Percentiles rank a stretch among this genome's conserved stretches.
These are phyloP conservation scores for Elsinoe perseae DNA, from an alignment of 2,329 filamentous ascomycete species.

Conservation along the genomic window DNA sequence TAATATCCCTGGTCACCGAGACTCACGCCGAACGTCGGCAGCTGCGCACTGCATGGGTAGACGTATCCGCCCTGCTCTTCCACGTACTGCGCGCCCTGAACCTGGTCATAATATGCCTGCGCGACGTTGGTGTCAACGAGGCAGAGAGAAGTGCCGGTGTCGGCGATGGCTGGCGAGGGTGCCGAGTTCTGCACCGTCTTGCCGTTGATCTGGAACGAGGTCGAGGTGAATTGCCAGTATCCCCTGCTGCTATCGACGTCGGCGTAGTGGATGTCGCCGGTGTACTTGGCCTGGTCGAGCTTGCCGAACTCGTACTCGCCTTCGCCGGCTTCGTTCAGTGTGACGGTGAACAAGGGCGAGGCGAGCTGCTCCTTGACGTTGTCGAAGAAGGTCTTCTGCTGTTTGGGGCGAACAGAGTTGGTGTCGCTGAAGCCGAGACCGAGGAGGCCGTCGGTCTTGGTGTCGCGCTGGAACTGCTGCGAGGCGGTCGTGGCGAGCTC, in stretches of 20 bases:
- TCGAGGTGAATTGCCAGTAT: slow-evolving; percentile 61
- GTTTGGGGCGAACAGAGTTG: slow-evolving; percentile 56
- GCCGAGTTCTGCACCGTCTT: slow-evolving; percentile 48
- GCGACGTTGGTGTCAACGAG: slow-evolving; percentile 48
- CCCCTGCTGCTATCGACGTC: slow-evolving; percentile 54
- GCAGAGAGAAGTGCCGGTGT: slow-evolving; percentile 56
- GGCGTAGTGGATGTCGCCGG: slow-evolving; percentile 54
- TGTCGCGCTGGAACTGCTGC: slow-evolving; percentile 50
- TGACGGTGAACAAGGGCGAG: slow-evolving; percentile 62
- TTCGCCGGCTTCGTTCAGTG: slow-evolving; percentile 51
- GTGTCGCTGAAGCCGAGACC: slow-evolving; percentile 59
- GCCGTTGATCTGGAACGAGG: slow-evolving; percentile 49
- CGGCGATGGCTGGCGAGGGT: slow-evolving; percentile 39
- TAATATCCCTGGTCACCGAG: slow-evolving; percentile 46
- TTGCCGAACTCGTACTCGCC: slow-evolving; percentile 68
- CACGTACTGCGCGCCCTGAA: slow-evolving; percentile 33
- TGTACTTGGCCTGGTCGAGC: slow-evolving; percentile 58
- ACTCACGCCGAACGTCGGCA: slow-evolving; percentile 45
- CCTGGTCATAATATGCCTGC: slow-evolving; percentile 36
- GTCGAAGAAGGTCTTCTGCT: slow-evolving; percentile 67
- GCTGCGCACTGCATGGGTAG: slow-evolving; percentile 36
- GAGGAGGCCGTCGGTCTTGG: slow-evolving; percentile 59
- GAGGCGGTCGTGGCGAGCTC: slow-evolving; percentile 57
- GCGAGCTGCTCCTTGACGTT: slow-evolving; percentile 56
- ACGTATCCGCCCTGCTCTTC: slow-evolving; percentile 36